These are phyloP conservation scores for Bonia amplexicaulis DNA, from an alignment of 176 grass and related monocot species.

Conservation along the genomic window DNA sequence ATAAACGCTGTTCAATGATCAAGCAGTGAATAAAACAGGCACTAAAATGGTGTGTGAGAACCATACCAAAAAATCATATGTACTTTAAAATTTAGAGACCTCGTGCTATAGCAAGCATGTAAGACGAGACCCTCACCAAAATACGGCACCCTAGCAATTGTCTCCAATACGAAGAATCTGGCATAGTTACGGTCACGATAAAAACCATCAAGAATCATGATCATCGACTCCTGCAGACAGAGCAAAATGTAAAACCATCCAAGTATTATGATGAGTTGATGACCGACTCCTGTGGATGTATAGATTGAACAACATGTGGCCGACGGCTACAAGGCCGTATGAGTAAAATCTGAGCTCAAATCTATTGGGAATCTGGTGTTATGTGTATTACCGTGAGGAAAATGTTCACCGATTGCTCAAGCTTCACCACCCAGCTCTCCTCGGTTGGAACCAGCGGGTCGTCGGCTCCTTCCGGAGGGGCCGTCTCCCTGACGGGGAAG, in stretches of 20 bases:
- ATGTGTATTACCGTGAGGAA: slow-evolving; percentile 54
- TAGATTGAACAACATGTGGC: neutral
- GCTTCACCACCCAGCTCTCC: slow-evolving; percentile 42
- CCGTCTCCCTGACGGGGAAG: slow-evolving; percentile 35
- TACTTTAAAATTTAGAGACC: neutral
- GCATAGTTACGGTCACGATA: slow-evolving; percentile 79
- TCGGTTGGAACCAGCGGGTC: slow-evolving; percentile 2
- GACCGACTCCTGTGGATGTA: slow-evolving; percentile 37
- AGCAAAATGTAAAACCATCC: neutral
- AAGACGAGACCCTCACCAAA: slow-evolving; percentile 58
- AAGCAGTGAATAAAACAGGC: neutral
- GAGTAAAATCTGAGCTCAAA: neutral
- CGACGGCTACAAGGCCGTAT: neutral
- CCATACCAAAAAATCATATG: neutral
- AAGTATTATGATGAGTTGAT: slow-evolving; percentile 44
- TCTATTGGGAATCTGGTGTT: neutral
- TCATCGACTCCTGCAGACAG: slow-evolving; percentile 57
- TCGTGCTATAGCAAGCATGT: neutral
- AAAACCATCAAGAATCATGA: slow-evolving; percentile 48
- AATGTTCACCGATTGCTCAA: slow-evolving; percentile 70
- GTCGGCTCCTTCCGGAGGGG: neutral
- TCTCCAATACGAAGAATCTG: slow-evolving; percentile 92
- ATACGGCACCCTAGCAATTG: slow-evolving; percentile 86
- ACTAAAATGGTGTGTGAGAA: neutral
- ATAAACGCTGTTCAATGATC: slow-evolving; percentile 67